Percentiles rank a stretch among this genome's conserved stretches.
phyloP scores from a whole-genome alignment of 495 filamentous ascomycete species.

The Penicillium dipodomyicola region DNA sequence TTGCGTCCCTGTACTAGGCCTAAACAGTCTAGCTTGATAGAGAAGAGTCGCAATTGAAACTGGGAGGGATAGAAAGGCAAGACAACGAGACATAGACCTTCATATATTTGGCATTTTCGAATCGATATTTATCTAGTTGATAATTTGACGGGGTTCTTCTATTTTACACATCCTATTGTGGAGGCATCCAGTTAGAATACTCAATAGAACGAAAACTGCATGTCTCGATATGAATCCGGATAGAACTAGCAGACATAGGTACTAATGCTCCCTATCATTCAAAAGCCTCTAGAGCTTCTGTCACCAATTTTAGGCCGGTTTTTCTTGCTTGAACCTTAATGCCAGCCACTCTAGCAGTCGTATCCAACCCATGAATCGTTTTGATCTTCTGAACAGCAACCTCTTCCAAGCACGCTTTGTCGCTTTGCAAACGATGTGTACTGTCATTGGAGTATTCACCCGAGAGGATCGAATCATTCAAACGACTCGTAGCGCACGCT shows the following conservation, averaged over 20 bases:
- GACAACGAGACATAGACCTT: background rate
- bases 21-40: constrained; percentile 7
- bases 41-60: constrained; percentile 1
- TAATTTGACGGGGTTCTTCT: no score
- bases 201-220: no score
- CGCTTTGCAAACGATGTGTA: background rate
- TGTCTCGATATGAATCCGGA: no score
- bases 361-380: background rate
- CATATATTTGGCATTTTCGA: constrained; percentile 4
- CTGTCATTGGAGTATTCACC: background rate
- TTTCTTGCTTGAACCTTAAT: background rate
- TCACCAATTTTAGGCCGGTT: background rate
- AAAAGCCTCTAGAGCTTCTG: background rate
- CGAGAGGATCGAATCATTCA: background rate
- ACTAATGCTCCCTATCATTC: no score
- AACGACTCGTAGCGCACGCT: background rate
- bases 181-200: no score
- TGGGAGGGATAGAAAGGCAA: background rate
- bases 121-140: background rate
- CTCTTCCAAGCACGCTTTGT: background rate
- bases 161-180: no score
- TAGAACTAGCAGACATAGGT: no score
- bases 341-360: background rate
- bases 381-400: background rate
- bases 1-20: background rate